These are phyloP conservation scores for Rhodotorula taiwanensis DNA, from an alignment of 768 basidiomycete genomes.

Conservation along the genomic window DNA sequence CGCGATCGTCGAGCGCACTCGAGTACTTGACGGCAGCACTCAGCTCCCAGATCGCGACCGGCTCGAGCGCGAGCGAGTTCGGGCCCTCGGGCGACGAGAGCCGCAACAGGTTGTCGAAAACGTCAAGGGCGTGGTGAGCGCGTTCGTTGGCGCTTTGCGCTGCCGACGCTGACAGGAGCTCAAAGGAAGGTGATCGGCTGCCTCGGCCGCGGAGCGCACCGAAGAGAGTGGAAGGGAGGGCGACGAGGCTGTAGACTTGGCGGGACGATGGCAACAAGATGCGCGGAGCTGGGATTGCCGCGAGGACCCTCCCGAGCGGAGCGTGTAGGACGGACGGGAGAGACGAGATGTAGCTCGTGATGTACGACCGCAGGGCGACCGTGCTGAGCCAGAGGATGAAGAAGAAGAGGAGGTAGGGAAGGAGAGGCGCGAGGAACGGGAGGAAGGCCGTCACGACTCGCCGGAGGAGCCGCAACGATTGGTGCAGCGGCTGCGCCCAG, in stretches of 20 bases:
- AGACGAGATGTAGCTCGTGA: conserved; percentile 9
- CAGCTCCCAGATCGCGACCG: conserved; percentile 42
- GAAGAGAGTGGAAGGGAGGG: background rate
- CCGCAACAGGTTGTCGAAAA: conserved; percentile 38
- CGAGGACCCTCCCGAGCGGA: background rate
- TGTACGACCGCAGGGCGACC: background rate
- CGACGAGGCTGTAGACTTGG: background rate
- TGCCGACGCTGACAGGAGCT: conserved; percentile 1
- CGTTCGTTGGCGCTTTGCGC: conserved; percentile 28
- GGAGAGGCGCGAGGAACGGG: background rate
- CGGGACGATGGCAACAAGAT: background rate
- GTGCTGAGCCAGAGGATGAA: too few relatives aligned
- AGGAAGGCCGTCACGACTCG: background rate
- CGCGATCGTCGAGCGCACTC: conserved; percentile 30
- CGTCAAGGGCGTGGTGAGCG: conserved; percentile 37
- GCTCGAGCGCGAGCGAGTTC: conserved; percentile 27
- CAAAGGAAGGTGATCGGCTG: background rate
- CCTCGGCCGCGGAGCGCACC: background rate
- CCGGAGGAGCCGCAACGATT: too few relatives aligned
- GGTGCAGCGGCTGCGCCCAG: too few relatives aligned
- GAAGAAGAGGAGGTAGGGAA: too few relatives aligned
- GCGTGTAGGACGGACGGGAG: conserved; percentile 3
- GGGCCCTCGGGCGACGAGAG: conserved; percentile 23
- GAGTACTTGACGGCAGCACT: conserved; percentile 39
- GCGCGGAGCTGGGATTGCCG: conserved; percentile 7